Base-by-base conservation (phyloP, 441 rosid genomes). In the Isatis lusitanica region DNA sequence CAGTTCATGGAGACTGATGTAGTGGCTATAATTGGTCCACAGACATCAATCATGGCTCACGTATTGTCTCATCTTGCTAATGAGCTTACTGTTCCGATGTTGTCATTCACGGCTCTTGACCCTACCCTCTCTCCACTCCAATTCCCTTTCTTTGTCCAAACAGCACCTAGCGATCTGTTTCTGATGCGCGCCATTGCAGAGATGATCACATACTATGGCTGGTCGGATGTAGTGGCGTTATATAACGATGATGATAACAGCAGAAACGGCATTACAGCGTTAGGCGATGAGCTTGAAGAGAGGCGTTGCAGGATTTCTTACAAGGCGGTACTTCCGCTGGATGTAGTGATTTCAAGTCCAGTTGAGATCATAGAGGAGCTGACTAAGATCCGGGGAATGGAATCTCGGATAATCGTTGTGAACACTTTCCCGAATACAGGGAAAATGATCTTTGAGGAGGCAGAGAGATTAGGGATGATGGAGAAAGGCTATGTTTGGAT, bases 1-100 rank as follows among this genome's bases (percentile, higher is more conserved):
- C 88, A 81, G 59, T 92, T 88, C 78, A 93, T 95, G 98, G 92
- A 95, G 87, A 88, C 82, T 44, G 88, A 95, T 74, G 85, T 82
- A 0, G 87, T 95, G 0, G 98, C 99, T 69, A 91, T 95, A 66
- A 84, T 95, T 72, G 97, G 97, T 73, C 98, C 99, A 30, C 99
- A 95, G 77, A 83, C 36, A 77, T 74, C 98, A 40, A 86, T 81
- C 35, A 86, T 87, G 89, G 98, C 99, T 36, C 97, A 90, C 48
- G 92, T 91, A 1, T 81, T 95, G 59, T 90, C 98, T 30, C 90
- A 93, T 76, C 80, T 92, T 5, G 90, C 90, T 0, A 90, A 85
- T 63, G 96, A 95, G 78, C 94, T 95, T 64, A 86, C 75, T 21
- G 93, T 90, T 70, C 97, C 99, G 0, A 72, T 95, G 42, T 68